Conservation (phyloP, 331 rosid genomes). For the Acacia concinna region DNA sequence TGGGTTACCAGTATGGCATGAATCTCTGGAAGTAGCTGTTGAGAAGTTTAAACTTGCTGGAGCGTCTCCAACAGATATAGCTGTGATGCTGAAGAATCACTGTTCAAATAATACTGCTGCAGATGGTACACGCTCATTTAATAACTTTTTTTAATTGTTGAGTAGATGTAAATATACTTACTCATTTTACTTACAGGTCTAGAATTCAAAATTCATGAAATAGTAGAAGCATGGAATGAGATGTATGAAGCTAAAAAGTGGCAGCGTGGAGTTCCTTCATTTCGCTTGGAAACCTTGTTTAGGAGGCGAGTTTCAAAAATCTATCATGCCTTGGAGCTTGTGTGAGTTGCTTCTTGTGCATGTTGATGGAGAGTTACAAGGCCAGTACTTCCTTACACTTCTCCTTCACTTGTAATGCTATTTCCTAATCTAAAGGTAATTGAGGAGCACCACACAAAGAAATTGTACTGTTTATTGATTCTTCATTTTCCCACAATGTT, state of each 20-base stretch:
- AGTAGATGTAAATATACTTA: constrained; percentile 5
- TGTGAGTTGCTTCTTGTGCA: constrained; percentile 34
- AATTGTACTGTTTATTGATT: neutral
- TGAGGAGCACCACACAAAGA: neutral
- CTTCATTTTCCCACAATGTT: neutral
- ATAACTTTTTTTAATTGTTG: neutral
- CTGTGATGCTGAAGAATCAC: constrained; percentile 76
- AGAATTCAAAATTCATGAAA: constrained; percentile 73
- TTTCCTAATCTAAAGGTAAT: constrained; percentile 45
- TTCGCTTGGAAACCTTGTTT: constrained; percentile 75
- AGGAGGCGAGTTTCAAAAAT: constrained; percentile 65
- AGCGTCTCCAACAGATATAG: constrained; percentile 70
- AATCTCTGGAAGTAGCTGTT: constrained; percentile 61
- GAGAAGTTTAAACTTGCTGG: constrained; percentile 80
- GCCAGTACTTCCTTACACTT: constrained; percentile 21
- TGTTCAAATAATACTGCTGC: constrained; percentile 56
- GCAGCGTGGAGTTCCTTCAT: constrained; percentile 66
- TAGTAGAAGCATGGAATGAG: constrained; percentile 76
- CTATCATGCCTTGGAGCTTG: constrained; percentile 62
- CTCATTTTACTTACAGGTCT: constrained; percentile 47
- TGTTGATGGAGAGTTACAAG: constrained; percentile 20
- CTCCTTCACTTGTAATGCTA: constrained; percentile 33
- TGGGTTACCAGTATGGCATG: constrained; percentile 67
- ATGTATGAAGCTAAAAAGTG: constrained; percentile 74
- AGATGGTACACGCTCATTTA: constrained; percentile 48